Conservation (phyloP, 1,284 basidiomycete species). For the Leccinum olivaceoglutinosum region DNA sequence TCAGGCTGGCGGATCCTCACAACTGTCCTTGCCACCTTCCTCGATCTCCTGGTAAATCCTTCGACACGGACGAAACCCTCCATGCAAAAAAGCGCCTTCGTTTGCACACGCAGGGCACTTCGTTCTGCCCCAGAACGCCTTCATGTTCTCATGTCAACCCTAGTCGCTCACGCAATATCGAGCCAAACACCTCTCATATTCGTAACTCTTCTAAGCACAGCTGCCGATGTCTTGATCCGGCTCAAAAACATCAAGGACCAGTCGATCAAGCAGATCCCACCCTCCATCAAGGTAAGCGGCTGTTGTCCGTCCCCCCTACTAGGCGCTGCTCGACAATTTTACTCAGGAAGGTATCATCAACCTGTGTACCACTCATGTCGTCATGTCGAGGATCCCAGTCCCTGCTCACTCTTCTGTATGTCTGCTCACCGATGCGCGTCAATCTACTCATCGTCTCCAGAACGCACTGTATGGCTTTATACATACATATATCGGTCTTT, state of each 20-base stretch:
- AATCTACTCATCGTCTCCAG: conserved; percentile 29
- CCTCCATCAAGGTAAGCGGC: conserved; percentile 18
- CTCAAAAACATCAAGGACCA: conserved; percentile 49
- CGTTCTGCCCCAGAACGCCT: conserved; percentile 50
- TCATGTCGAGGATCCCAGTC: conserved; percentile 55
- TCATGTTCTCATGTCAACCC: conserved; percentile 41
- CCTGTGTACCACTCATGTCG: conserved; percentile 46
- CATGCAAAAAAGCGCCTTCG: conserved; percentile 55
- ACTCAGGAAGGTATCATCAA: conserved; percentile 45
- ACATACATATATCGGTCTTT: conserved; percentile 42
- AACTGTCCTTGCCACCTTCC: conserved; percentile 17
- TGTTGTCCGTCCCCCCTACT: not conserved
- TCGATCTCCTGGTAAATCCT: too few relatives aligned
- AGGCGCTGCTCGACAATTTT: conserved; percentile 1
- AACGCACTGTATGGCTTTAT: conserved; percentile 59
- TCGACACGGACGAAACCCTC: conserved; percentile 51
- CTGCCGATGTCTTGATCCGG: conserved; percentile 56
- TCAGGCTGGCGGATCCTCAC: conserved; percentile 52
- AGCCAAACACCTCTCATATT: conserved; percentile 42
- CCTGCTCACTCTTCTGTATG: conserved; percentile 46
- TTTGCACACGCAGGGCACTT: conserved; percentile 57
- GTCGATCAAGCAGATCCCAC: conserved; percentile 23
- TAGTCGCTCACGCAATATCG: conserved; percentile 47
- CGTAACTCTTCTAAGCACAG: conserved; percentile 52
- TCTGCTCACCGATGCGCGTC: conserved; percentile 3